Evolutionary conservation across 371 early-diverging fungal species (phyloP).

Genomic region (Mucor circinelloides): DNA sequence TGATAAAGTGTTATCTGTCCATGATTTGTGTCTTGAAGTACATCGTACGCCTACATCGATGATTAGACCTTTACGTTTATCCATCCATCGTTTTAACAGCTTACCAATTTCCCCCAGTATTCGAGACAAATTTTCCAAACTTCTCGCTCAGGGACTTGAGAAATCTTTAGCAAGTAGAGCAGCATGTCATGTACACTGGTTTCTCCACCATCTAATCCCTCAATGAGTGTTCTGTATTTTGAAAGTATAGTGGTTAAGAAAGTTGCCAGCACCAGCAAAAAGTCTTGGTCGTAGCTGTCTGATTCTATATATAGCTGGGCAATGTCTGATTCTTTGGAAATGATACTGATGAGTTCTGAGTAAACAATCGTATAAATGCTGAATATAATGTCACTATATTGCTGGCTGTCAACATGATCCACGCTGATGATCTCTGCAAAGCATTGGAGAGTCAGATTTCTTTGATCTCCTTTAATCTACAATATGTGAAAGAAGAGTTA

Average conservation of each 20-base stretch:
- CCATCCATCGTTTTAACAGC: not conserved
- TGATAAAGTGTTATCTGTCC: conserved; percentile 58
- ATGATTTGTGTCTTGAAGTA: conserved; percentile 14
- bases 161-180: conserved; percentile 82
- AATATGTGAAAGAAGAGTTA: not conserved
- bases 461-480: conserved; percentile 12
- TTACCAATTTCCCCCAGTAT: conserved; percentile 88
- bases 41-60: conserved; percentile 1
- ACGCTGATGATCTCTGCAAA: conserved; percentile 23
- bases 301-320: not conserved
- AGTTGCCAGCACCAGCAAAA: conserved; percentile 35
- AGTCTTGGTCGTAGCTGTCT: conserved; percentile 17
- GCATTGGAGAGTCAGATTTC: conserved; percentile 24
- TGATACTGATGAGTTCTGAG: not conserved
- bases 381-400: conserved; percentile 9
- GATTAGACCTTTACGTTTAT: not conserved
- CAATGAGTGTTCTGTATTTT: conserved; percentile 72
- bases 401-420: conserved; percentile 8
- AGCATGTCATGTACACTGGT: conserved; percentile 76
- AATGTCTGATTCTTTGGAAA: not conserved
- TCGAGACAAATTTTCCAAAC: conserved; percentile 96
- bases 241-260: conserved; percentile 82
- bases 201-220: conserved; percentile 51
- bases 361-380: conserved; percentile 3
- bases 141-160: conserved; percentile 90